phyloP scores from a whole-genome alignment of 306 rosid genomes.

The Cucumis sativus region Cucumber_9930_V3 NC_026655.2:32046001-32046500 shows the following conservation, averaged over 20 bases:
- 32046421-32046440: neutral
- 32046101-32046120: constrained; percentile 1
- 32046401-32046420: neutral
- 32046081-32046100: constrained; percentile 42
- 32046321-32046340: neutral
- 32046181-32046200: neutral
- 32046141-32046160: neutral
- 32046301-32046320: neutral
- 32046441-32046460: neutral
- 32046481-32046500: neutral
- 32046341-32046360: neutral
- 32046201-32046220: neutral
- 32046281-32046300: neutral
- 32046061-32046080: constrained; percentile 85
- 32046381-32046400: neutral
- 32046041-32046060: constrained; percentile 86
- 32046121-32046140: neutral
- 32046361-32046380: neutral
- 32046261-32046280: neutral
- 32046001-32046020: constrained; percentile 12
- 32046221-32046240: neutral
- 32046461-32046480: neutral
- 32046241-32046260: neutral
- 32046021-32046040: constrained; percentile 32
- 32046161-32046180: neutral